Percentiles rank a stretch among this genome's conserved stretches.
Evolutionary conservation across 164 flowering plant genomes (phyloP).

Genomic region (Umbilicus rupestris): DNA sequence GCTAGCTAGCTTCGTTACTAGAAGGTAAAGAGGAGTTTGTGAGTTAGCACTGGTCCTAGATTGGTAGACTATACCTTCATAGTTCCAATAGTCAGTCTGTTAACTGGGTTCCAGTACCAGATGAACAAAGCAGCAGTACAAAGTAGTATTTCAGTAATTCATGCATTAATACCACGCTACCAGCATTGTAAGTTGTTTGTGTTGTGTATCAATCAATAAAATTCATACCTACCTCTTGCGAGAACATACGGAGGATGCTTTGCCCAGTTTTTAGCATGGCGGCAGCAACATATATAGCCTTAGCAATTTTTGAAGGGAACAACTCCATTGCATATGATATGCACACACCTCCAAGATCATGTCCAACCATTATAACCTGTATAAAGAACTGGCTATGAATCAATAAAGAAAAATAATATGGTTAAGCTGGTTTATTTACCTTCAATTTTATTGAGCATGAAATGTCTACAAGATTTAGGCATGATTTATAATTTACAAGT

Average conservation of each 20-base stretch:
- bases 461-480: background rate
- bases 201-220: background rate
- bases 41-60: background rate
- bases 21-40: background rate
- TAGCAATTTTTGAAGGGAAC: conserved; percentile 59
- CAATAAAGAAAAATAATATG: background rate
- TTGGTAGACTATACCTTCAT: background rate
- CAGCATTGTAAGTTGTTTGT: background rate
- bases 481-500: background rate
- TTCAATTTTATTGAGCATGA: background rate
- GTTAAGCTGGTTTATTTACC: background rate
- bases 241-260: conserved; percentile 63
- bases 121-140: background rate
- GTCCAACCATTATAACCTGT: conserved; percentile 77
- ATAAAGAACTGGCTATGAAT: background rate
- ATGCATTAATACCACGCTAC: background rate
- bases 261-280: conserved; percentile 71
- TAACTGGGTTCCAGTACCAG: background rate
- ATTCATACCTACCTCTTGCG: conserved; percentile 43
- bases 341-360: conserved; percentile 93
- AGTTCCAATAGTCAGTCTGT: background rate
- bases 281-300: conserved; percentile 75
- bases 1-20: background rate
- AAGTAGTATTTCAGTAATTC: background rate
- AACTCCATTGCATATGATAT: conserved; percentile 79